These are phyloP conservation scores for Termitomyces sp. DNA, from an alignment of 768 basidiomycete species.

Conservation along the genomic window DNA sequence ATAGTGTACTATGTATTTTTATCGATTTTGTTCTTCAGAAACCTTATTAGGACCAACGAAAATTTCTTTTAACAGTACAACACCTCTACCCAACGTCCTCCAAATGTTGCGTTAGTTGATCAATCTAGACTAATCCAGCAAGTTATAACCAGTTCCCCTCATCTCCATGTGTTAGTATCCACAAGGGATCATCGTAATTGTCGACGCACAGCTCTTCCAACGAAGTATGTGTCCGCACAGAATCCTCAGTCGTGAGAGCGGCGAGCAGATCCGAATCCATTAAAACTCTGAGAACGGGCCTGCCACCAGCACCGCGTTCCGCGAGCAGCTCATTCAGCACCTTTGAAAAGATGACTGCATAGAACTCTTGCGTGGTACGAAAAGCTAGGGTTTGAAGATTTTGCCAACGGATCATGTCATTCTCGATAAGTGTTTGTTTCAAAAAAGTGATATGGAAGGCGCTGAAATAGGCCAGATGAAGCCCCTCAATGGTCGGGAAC, in stretches of 20 bases:
- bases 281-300: slow-evolving; percentile 19
- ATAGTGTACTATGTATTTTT: background rate
- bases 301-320: slow-evolving; percentile 9
- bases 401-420: slow-evolving; percentile 14
- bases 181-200: slow-evolving; percentile 27
- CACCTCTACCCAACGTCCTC: background rate
- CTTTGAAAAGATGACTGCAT: slow-evolving; percentile 14
- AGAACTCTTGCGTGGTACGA: slow-evolving; percentile 20
- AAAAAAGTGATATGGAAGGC: slow-evolving; percentile 16
- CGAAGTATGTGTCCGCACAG: slow-evolving; percentile 6
- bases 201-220: slow-evolving; percentile 13
- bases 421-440: slow-evolving; percentile 11
- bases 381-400: slow-evolving; percentile 22
- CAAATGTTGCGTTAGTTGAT: no score
- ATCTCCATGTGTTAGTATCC: slow-evolving; percentile 17
- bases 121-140: no score
- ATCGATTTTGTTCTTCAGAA: background rate
- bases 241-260: slow-evolving; percentile 5
- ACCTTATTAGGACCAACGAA: background rate
- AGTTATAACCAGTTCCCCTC: background rate
- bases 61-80: background rate
- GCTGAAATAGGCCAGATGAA: slow-evolving; percentile 23
- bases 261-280: slow-evolving; percentile 22
- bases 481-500: slow-evolving; percentile 26
- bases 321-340: slow-evolving; percentile 14